Evolutionary conservation across 2,329 filamentous ascomycete species (phyloP).

Genomic region (Botrytis hyacinthi): DNA sequence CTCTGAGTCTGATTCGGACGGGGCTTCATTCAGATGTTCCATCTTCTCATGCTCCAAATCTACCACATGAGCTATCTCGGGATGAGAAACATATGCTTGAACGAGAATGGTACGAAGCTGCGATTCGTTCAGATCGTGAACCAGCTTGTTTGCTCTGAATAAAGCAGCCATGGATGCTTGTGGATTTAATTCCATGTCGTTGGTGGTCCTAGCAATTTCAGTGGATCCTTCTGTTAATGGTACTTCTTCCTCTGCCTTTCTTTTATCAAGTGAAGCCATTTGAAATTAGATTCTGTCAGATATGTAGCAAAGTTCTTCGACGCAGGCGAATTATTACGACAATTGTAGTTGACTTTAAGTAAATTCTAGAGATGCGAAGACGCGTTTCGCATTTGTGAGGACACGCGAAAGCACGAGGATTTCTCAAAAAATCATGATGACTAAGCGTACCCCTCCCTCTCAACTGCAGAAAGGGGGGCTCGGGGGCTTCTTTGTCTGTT

Average conservation of each 20-base stretch:
- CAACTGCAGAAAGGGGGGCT: neutral
- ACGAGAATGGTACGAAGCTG: slow-evolving; percentile 19
- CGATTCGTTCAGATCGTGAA: slow-evolving; percentile 17
- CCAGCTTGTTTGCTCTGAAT: slow-evolving; percentile 18
- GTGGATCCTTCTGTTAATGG: neutral
- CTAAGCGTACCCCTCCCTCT: neutral
- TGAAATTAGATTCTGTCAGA: neutral
- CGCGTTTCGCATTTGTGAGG: neutral
- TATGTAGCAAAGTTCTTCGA: neutral
- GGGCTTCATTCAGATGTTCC: neutral
- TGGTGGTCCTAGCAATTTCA: neutral
- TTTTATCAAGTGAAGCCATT: neutral
- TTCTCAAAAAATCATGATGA: neutral
- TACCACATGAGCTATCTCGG: slow-evolving; percentile 6
- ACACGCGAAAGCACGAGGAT: slow-evolving; percentile 4
- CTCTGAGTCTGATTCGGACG: neutral
- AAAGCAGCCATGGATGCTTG: slow-evolving; percentile 5
- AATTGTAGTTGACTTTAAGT: neutral
- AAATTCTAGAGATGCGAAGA: neutral
- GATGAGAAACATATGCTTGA: slow-evolving; percentile 17
- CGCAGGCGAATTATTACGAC: neutral
- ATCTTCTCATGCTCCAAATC: slow-evolving; percentile 19
- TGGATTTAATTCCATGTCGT: slow-evolving; percentile 2
- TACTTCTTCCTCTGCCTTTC: slow-evolving; percentile 11
- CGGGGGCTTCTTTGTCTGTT: neutral